Base-by-base conservation (phyloP, 768 basidiomycete genomes). In the Postia placenta region DNA sequence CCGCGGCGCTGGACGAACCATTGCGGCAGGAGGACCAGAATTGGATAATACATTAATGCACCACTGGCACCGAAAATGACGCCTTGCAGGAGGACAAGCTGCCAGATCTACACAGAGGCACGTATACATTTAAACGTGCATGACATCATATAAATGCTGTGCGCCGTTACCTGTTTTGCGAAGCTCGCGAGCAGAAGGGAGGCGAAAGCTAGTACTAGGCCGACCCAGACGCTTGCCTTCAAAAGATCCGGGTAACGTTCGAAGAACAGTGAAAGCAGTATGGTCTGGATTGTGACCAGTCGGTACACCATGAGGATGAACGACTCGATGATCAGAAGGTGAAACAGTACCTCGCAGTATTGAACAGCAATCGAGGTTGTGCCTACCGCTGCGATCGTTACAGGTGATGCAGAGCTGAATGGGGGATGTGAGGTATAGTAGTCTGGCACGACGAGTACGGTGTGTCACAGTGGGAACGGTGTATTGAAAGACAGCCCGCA, bases 361-460 rank as follows among this genome's bases (percentile, higher is more conserved):
- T 53, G 51, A 12, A 59, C 40, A 6, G 56, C 58, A 11, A 59
- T 47, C 1, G 51, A 26, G 3, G 54, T 45, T 0, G 58, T 56
- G 5, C 58, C 58, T 1, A 59, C 55, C 2, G 56, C 58, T 1
- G 58, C 36, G 41, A 59, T 55, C 1, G 53, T 33, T 2, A 59
- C 49, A 1, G 49, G 26, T 7, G 58, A 59, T 7, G 45, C 39
- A 2, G 25, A 45, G 15, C 57, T 33, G 43, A 59, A 59, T 2
- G 58, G 58, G 6, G 56, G 55, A 40, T 59, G 46, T 0, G 58
- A 57, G 11, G 56, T 57, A 23, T 59, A 59, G 33, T 59, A 59
- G 19, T 58, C 51, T 54, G 45, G 24, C n/a, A 33, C 12, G 19
- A 24, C 37, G 4, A 38, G n/a, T 14, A 4, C 11, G 27, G 19